These are phyloP conservation scores for Nemania bipapillata DNA, from an alignment of 2,329 filamentous ascomycete species.

Conservation along the genomic window DNA sequence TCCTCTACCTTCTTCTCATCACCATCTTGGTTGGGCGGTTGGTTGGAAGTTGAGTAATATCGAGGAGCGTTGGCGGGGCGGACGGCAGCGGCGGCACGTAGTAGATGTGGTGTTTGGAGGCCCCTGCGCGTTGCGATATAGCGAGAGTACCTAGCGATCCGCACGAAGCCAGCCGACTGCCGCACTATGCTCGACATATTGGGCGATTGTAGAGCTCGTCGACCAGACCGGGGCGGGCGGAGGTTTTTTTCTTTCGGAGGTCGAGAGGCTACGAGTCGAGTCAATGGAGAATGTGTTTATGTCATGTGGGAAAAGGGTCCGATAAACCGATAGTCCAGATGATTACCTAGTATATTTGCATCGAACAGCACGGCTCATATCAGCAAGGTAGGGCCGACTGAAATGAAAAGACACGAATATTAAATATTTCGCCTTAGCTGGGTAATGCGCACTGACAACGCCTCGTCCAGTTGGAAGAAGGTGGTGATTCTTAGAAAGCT, in stretches of 20 bases:
- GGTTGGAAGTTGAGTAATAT: conserved; percentile 45
- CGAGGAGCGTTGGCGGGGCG: conserved; percentile 44
- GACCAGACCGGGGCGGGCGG: conserved; percentile 40
- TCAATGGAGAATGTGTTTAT: conserved; percentile 37
- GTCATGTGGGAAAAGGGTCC: conserved; percentile 38
- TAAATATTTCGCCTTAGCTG: conserved; percentile 38
- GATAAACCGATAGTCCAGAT: conserved; percentile 11
- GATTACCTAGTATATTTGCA: background rate
- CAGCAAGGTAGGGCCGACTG: background rate
- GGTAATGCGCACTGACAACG: conserved; percentile 12
- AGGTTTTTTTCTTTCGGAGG: conserved; percentile 25
- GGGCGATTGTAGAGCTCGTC: conserved; percentile 43
- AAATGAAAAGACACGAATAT: conserved; percentile 17
- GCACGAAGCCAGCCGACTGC: conserved; percentile 48
- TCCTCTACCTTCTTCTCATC: conserved; percentile 28
- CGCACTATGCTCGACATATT: conserved; percentile 51
- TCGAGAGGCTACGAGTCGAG: conserved; percentile 24
- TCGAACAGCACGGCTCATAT: background rate
- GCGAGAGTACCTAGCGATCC: conserved; percentile 44
- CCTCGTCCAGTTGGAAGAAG: conserved; percentile 28
- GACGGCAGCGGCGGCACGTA: conserved; percentile 43
- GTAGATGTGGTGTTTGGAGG: conserved; percentile 42
- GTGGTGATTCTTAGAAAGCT: conserved; percentile 46
- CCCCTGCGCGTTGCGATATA: conserved; percentile 43
- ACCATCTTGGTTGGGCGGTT: conserved; percentile 40